These are phyloP conservation scores for Myxozyma vanderwaltii DNA, from an alignment of 805 yeast genomes.

Conservation along the genomic window DNA sequence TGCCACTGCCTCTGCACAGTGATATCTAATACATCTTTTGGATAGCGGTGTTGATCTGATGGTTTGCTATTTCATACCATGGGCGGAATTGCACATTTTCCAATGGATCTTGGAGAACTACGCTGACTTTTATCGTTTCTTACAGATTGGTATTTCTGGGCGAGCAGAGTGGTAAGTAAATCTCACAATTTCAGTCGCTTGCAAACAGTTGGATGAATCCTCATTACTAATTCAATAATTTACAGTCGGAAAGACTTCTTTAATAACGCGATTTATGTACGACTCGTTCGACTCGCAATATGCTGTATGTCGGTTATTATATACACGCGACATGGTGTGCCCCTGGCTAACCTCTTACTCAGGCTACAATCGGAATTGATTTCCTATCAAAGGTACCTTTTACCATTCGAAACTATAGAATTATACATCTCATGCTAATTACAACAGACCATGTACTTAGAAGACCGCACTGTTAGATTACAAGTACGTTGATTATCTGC, in stretches of 20 bases:
- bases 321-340: background rate
- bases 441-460: slow-evolving; percentile 77
- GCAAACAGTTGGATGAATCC: background rate
- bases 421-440: background rate
- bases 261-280: slow-evolving; percentile 96
- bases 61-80: too few species aligned
- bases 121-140: slow-evolving; percentile 33
- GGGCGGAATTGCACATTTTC: background rate
- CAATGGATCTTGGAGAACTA: background rate
- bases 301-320: slow-evolving; percentile 45
- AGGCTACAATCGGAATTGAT: slow-evolving; percentile 96
- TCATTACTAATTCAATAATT: background rate
- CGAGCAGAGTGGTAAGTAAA: slow-evolving; percentile 76
- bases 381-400: slow-evolving; percentile 70
- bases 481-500: slow-evolving; percentile 48
- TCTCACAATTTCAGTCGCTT: background rate
- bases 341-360: slow-evolving; percentile 21
- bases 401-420: background rate
- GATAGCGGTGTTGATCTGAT: too few species aligned
- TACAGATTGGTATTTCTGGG: slow-evolving; percentile 93
- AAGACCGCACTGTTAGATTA: slow-evolving; percentile 90
- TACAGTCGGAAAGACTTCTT: slow-evolving; percentile 87
- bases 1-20: too few species aligned
- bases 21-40: too few species aligned
- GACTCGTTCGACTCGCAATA: slow-evolving; percentile 96